These are phyloP conservation scores for Fusarium haematococcum DNA, from an alignment of 2,329 filamentous ascomycete genomes.

Conservation along the genomic window DNA sequence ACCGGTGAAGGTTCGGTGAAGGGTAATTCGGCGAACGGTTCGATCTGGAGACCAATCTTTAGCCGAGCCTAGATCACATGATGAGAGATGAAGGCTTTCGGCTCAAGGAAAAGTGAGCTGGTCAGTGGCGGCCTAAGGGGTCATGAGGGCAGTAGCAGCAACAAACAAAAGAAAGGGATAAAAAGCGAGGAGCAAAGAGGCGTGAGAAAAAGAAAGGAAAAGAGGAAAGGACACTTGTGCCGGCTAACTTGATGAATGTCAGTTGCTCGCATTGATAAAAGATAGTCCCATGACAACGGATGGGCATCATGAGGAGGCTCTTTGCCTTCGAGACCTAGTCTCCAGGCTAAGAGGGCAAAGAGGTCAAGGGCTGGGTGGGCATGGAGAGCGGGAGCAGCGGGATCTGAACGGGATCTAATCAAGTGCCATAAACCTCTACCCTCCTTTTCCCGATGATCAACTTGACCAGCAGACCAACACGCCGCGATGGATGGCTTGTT, in stretches of 20 bases:
- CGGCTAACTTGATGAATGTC: neutral
- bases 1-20: slow-evolving; percentile 13
- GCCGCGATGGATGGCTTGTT: neutral
- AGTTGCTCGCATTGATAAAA: neutral
- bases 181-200: neutral
- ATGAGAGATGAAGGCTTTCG: neutral
- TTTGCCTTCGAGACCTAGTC: neutral
- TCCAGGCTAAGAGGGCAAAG: neutral
- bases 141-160: neutral
- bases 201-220: neutral
- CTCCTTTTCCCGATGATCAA: neutral
- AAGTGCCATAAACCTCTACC: neutral
- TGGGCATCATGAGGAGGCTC: neutral
- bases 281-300: neutral
- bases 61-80: slow-evolving; percentile 14
- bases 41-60: neutral
- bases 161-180: neutral
- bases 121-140: neutral
- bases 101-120: neutral
- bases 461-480: slow-evolving; percentile 14
- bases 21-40: neutral
- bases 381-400: neutral
- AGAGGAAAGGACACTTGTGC: neutral
- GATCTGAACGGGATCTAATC: slow-evolving; percentile 2
- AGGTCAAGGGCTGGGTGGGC: neutral